Evolutionary conservation across 2,329 filamentous ascomycete genomes (phyloP).

Genomic region (Pseudocercospora cruenta): DNA sequence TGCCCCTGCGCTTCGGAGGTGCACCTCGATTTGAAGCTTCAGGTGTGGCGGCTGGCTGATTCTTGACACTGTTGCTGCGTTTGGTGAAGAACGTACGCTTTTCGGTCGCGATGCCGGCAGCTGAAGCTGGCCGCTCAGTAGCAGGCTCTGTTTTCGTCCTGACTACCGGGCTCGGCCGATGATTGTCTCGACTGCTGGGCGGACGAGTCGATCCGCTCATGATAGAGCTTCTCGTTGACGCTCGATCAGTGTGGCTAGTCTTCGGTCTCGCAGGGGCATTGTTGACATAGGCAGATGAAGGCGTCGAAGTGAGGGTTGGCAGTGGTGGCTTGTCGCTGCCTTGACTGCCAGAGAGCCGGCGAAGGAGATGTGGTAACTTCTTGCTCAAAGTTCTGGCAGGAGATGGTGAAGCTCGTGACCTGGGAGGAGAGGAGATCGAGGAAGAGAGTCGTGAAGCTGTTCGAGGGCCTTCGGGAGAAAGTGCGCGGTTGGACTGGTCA

Average conservation of each 20-base stretch:
- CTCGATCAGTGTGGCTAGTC: conserved; percentile 28
- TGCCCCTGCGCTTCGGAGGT: conserved; percentile 26
- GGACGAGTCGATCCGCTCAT: conserved; percentile 8
- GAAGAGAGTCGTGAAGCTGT: conserved; percentile 10
- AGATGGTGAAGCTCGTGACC: conserved; percentile 29
- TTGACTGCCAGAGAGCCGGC: conserved; percentile 37
- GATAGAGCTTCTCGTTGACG: conserved; percentile 4
- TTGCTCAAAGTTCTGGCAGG: conserved; percentile 34
- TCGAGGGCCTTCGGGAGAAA: conserved; percentile 20
- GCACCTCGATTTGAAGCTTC: conserved; percentile 5
- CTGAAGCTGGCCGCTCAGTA: conserved; percentile 20
- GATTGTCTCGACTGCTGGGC: conserved; percentile 20
- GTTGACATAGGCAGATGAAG: conserved; percentile 26
- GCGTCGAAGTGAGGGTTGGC: conserved; percentile 28
- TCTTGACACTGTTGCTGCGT: conserved; percentile 26
- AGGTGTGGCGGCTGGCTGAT: not conserved
- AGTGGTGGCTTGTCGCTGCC: conserved; percentile 23
- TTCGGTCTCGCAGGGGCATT: conserved; percentile 21
- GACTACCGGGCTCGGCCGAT: conserved; percentile 14
- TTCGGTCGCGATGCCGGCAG: conserved; percentile 21
- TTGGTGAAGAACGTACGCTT: conserved; percentile 22
- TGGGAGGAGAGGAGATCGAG: conserved; percentile 16
- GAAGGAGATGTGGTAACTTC: conserved; percentile 38
- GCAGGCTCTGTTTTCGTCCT: conserved; percentile 24
- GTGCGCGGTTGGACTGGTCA: conserved; percentile 9